Conservation (phyloP, 2,329 filamentous ascomycete genomes). For the Pezicula neosporulosa region DNA sequence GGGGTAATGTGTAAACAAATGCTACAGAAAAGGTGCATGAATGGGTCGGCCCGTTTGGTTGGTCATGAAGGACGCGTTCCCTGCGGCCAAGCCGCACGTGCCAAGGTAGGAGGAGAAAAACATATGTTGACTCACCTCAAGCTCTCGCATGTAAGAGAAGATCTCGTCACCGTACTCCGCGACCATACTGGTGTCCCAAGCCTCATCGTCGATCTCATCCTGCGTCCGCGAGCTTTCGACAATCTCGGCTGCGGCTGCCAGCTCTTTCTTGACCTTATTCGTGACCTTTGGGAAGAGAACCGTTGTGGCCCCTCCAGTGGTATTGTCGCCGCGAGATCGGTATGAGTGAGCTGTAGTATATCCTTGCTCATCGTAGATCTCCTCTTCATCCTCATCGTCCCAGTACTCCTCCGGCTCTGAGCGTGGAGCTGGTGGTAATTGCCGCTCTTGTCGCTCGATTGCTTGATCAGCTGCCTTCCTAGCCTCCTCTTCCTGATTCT, state of each 20-base stretch:
- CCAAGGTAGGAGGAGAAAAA: conserved; percentile 1
- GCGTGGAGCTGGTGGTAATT: conserved; percentile 16
- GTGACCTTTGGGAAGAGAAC: conserved; percentile 73
- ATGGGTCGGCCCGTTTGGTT: conserved; percentile 1
- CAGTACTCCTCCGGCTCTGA: conserved; percentile 68
- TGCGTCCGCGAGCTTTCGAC: conserved; percentile 37
- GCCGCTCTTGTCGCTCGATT: conserved; percentile 7
- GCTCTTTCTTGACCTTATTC: conserved; percentile 65
- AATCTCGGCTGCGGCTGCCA: conserved; percentile 52
- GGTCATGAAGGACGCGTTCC: conserved; percentile 8
- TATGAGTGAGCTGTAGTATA: conserved; percentile 76
- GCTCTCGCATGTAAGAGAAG: conserved; percentile 83
- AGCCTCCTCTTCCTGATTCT: conserved; percentile 6
- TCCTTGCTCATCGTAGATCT: conserved; percentile 61
- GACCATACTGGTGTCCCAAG: conserved; percentile 95
- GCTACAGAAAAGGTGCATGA: conserved; percentile 5
- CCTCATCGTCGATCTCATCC: conserved; percentile 84
- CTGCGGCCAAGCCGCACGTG: background rate
- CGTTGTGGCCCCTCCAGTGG: conserved; percentile 58
- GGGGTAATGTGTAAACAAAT: conserved; percentile 13
- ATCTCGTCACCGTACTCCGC: conserved; percentile 96
- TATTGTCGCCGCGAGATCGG: conserved; percentile 71
- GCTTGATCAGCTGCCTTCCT: background rate
- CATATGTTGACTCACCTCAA: conserved; percentile 64
- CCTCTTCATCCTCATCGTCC: conserved; percentile 65